A percentile compares a stretch with the other conserved stretches of the same genome.
phyloP scores from a whole-genome alignment of 192 early-diverging fungal species.

The Coemansia sp. region DNA sequence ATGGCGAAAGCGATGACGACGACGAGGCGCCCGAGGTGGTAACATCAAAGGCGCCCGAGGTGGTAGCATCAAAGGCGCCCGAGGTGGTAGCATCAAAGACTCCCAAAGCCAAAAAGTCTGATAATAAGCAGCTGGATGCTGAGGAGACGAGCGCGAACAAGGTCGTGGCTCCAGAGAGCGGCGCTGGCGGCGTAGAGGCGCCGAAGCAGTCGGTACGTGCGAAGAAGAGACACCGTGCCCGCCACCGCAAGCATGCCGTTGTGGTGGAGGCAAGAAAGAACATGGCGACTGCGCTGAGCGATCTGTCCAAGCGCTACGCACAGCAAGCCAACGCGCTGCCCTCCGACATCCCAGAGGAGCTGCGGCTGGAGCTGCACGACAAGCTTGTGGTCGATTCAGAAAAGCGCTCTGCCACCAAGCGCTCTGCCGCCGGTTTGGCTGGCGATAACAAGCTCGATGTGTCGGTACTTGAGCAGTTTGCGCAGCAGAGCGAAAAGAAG shows the following conservation, averaged over 20 bases:
- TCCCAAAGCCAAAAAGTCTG: background rate
- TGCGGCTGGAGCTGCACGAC: conserved; percentile 26
- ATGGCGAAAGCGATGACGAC: conserved; percentile 20
- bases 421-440: background rate
- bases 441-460: conserved; percentile 29
- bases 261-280: conserved; percentile 12
- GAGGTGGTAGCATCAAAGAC: conserved; percentile 42
- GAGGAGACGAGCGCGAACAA: background rate
- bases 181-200: background rate
- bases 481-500: conserved; percentile 13
- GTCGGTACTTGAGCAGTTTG: conserved; percentile 45
- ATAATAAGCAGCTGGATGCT: background rate
- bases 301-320: conserved; percentile 15
- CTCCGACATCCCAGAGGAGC: conserved; percentile 37
- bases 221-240: conserved; percentile 39
- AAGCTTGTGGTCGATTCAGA: conserved; percentile 1
- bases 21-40: conserved; percentile 50
- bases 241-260: conserved; percentile 41
- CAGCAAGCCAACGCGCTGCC: conserved; percentile 18
- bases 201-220: background rate
- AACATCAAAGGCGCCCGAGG: conserved; percentile 30
- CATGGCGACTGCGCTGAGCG: conserved; percentile 15
- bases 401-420: background rate
- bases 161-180: conserved; percentile 14
- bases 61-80: conserved; percentile 27